Evolutionary conservation across 1,284 basidiomycete genomes (phyloP), one percentile per base, ranked within the genome.

Genomic region (Ceratobasidium sp.): DNA sequence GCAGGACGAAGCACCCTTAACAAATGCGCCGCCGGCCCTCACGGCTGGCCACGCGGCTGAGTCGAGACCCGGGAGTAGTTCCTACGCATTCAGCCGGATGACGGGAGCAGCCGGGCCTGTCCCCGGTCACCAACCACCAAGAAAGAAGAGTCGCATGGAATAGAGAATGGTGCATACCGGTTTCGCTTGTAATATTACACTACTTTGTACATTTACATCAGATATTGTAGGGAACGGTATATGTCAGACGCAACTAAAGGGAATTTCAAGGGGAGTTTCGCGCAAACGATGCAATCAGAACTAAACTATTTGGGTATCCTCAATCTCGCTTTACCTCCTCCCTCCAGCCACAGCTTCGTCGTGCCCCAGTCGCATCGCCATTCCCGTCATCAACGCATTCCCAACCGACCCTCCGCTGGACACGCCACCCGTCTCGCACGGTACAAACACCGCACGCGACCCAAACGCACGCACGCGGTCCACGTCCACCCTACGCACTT

Each of bases 371-470:
- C 75, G 79, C 51, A 78, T 72, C 31, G 77, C 75, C 54, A 74
- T 78, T 19, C 77, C 77, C 4, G 71, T 78, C 29, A 74, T 65
- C 34, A 74, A 69, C 39, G 53, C 62, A 22, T 74, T 74, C 49
- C 46, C 58, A 31, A 65, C 62, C 7, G 53, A 3, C 16, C 48
- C 48, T 22, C 68, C 68, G 24, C 39, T 34, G 13, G 61, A 46
- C 2, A 73, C 69, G 27, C 69, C 69, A 29, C 69, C 69, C 19
- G 69, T 73, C 46, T 73, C 69, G 24, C n/a, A 53, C 22, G 69
- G 69, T 31, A 88, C 90, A 80, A 93, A 93, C 14, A 93, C 82
- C 0, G 92, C 87, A 83, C 84, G 90, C 62, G 85, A 80, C 5
- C 92, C 92, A 78, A 88, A 93, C 2, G 92, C 91, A 64, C 82